Base-by-base conservation (phyloP, 2,329 filamentous ascomycete genomes). In the Lecanicillium sp. region DNA sequence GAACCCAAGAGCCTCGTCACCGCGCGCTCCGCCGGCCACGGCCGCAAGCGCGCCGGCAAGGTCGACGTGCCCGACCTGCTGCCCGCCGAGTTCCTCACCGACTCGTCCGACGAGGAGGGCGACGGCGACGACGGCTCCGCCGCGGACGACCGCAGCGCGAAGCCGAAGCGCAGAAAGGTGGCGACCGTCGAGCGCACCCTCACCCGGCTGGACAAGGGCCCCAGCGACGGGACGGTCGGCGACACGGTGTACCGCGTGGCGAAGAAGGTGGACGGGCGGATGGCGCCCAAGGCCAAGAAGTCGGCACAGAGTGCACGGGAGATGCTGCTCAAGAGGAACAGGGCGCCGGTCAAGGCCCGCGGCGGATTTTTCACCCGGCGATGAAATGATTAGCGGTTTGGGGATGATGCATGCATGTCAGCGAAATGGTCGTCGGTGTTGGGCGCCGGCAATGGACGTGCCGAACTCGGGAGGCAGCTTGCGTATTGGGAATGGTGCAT, bases 211-310 rank as follows among this genome's bases (percentile, higher is more conserved):
- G 61, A 64, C 39, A 67, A 62, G 48, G 63, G 61, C 12, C 70
- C 71, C 8, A 63, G 61, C 37, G 78, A 81, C 56, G 64, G 70
- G 56, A 62, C 65, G 42, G 61, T 78, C n/a, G 77, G 77, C 2
- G 65, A 69, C 11, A 81, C 78, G 2, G 69, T 76, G 44, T 81
- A 77, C 56, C 66, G 78, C 17, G 72, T 79, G 52, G 62, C 64
- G 5, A 66, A 65, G 46, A 65, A 67, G 55, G 62, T 59, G n/a
- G 73, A 78, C 48, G 55, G 61, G 54, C 66, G 67, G 48, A 62
- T 80, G 54, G 71, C 75, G 44, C 78, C 77, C 20, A 73, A 68
- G 63, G 51, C 58, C 51, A 65, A 65, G 55, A 74, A 71, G 62
- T 55, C 69, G 27, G 59, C 72, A 7, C 62, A 63, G 48, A 64